A percentile compares a stretch with the other conserved stretches of the same genome.
Conservation (phyloP, 352 stramenopile species). For the Phytophthora syringae region DNA sequence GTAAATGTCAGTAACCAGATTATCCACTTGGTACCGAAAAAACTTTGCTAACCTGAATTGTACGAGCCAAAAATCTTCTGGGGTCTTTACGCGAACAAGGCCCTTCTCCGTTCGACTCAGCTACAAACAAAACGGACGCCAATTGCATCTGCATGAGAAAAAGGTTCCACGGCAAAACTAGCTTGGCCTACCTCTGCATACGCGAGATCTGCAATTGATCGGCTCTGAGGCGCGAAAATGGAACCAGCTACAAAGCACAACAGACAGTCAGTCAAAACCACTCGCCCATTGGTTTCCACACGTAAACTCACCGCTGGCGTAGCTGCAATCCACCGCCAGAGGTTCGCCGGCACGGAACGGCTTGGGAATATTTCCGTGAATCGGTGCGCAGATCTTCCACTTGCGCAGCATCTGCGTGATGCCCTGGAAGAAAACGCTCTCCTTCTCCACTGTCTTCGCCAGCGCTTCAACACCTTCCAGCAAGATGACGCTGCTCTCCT, state of each 20-base stretch:
- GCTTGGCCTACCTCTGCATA: constrained; percentile 80
- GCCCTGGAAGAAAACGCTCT: constrained; percentile 87
- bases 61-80: constrained; percentile 82
- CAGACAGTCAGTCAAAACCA: constrained; percentile 7
- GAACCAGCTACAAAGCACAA: constrained; percentile 62
- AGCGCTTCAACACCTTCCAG: constrained; percentile 74
- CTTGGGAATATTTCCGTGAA: constrained; percentile 89
- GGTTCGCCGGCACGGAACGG: constrained; percentile 85
- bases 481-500: constrained; percentile 79
- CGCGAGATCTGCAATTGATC: constrained; percentile 78
- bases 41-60: constrained; percentile 61
- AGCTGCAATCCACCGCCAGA: constrained; percentile 87
- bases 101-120: constrained; percentile 84
- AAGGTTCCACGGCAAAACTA: too few species aligned
- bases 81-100: constrained; percentile 75
- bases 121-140: constrained; percentile 39
- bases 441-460: constrained; percentile 75
- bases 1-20: neutral
- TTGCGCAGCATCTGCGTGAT: constrained; percentile 80
- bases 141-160: too few species aligned
- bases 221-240: constrained; percentile 70
- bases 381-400: constrained; percentile 88
- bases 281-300: neutral
- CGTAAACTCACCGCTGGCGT: constrained; percentile 61
- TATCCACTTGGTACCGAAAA: neutral